Evolutionary conservation across 495 filamentous ascomycete genomes (phyloP), one percentile per base, ranked within the genome.

Genomic region (Lophiostoma macrostomum): DNA sequence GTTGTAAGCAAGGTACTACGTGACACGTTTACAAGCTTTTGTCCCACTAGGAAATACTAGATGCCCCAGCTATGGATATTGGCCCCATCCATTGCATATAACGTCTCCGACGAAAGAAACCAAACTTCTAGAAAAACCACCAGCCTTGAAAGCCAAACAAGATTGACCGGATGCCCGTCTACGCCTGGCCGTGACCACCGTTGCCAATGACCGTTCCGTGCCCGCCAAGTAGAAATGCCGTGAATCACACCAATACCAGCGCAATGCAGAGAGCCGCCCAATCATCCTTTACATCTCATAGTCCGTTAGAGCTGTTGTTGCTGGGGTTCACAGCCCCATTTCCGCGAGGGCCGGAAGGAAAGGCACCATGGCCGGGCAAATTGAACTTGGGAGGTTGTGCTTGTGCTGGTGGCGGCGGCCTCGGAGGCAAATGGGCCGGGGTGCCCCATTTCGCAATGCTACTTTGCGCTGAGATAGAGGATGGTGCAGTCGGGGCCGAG

Each of bases 371-470:
- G 12, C 36, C 39, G 12, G 54, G 54, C 11, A 59, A 34, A 52
- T 11, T 43, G 42, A 63, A 65, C 50, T 64, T 68, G 1, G 64
- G 56, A 46, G 58, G 41, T 36, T 63, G 60, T 22, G 57, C 36
- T 12, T 50, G 53, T 2, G 54, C 60, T 8, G 68, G 56, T 12
- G 68, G 69, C 12, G 71, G 71, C 4, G 72, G 72, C 56, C 71
- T 74, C 8, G 68, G 63, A n/a, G 72, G 72, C 4, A 74, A 59
- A 43, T 64, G 62, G 22, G 72, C 61, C 13, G 72, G 70, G 13
- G 67, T 64, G 11, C 67, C 71, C 67, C 69, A 74, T 54, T 74
- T 74, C 12, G 71, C 57, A 25, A 74, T 71, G 45, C 61, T 73
- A 58, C 67, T 70, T 49, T 68, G 63, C 30, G 53, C 50, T 13